Conservation (phyloP, 2,329 filamentous ascomycete species). For the Botrytis medusae region DNA sequence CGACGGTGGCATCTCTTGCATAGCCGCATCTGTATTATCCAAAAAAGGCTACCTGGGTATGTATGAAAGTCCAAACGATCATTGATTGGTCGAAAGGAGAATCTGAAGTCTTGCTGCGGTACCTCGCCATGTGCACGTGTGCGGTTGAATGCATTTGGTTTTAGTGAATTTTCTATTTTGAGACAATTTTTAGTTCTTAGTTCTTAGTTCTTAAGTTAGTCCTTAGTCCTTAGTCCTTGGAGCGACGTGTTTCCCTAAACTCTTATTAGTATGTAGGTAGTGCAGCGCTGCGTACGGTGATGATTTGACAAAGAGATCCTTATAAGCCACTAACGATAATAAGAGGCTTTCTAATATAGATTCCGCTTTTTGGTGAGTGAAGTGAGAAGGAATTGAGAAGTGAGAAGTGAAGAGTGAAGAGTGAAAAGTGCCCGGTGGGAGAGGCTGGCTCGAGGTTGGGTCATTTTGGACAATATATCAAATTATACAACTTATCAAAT, state of each 20-base stretch:
- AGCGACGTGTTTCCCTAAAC: neutral
- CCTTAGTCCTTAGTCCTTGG: neutral
- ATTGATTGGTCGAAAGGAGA: neutral
- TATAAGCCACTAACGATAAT: neutral
- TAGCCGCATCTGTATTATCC: neutral
- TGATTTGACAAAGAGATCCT: neutral
- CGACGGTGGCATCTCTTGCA: neutral
- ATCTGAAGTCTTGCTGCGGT: neutral
- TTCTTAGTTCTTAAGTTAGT: too few relatives aligned
- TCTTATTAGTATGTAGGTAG: neutral
- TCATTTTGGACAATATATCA: too few relatives aligned
- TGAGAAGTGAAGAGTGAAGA: neutral
- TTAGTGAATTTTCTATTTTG: slow-evolving; percentile 10
- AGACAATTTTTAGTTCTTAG: neutral
- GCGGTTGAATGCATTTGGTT: neutral
- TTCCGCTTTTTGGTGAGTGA: neutral
- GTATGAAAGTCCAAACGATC: neutral
- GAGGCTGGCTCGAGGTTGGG: neutral
- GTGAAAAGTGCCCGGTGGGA: too few relatives aligned
- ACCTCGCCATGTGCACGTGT: neutral
- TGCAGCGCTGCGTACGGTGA: neutral
- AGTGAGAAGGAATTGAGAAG: too few relatives aligned
- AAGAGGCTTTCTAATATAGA: neutral
- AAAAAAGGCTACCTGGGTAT: neutral
- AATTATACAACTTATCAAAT: neutral